These are phyloP conservation scores for Tephrocybe sp. DNA, from an alignment of 768 basidiomycete species.

Conservation along the genomic window DNA sequence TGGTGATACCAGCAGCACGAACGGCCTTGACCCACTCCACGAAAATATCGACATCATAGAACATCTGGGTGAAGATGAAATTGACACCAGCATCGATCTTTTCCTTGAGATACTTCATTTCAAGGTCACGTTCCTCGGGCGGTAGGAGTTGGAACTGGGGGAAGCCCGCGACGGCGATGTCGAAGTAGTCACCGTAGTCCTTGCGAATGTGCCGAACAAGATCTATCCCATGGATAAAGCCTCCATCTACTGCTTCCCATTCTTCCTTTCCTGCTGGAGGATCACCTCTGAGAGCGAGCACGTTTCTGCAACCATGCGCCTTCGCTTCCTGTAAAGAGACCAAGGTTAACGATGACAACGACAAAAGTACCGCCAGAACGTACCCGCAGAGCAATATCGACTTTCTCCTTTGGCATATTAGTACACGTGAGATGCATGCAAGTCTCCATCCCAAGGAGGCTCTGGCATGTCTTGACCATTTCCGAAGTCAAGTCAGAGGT, in stretches of 20 bases:
- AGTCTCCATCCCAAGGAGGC: constrained; percentile 90
- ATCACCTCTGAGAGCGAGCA: constrained; percentile 91
- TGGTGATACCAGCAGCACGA: constrained; percentile 80
- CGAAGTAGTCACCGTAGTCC: constrained; percentile 88
- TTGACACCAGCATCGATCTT: constrained; percentile 88
- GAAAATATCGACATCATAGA: constrained; percentile 92
- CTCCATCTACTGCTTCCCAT: constrained; percentile 91
- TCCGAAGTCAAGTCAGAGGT: constrained; percentile 93
- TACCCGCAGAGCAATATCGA: constrained; percentile 87
- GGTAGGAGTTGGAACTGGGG: constrained; percentile 79
- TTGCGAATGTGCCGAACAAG: constrained; percentile 86
- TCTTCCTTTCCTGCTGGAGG: constrained; percentile 85
- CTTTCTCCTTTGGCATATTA: constrained; percentile 96
- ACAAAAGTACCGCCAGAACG: constrained; percentile 26
- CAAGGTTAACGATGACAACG: constrained; percentile 7
- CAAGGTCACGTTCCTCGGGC: constrained; percentile 68
- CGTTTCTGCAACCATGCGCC: constrained; percentile 83
- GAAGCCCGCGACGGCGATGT: constrained; percentile 92
- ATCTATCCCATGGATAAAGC: constrained; percentile 88
- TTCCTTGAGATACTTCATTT: constrained; percentile 84
- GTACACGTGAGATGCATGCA: constrained; percentile 99
- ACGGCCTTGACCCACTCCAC: constrained; percentile 86
- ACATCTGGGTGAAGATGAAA: constrained; percentile 99
- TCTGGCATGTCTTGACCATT: constrained; percentile 92
- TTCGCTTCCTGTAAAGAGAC: constrained; percentile 91